Percentiles rank a stretch among this genome's conserved stretches.
Evolutionary conservation across 2,329 filamentous ascomycete species (phyloP).

Genomic region (Magnaporthales sp.): DNA sequence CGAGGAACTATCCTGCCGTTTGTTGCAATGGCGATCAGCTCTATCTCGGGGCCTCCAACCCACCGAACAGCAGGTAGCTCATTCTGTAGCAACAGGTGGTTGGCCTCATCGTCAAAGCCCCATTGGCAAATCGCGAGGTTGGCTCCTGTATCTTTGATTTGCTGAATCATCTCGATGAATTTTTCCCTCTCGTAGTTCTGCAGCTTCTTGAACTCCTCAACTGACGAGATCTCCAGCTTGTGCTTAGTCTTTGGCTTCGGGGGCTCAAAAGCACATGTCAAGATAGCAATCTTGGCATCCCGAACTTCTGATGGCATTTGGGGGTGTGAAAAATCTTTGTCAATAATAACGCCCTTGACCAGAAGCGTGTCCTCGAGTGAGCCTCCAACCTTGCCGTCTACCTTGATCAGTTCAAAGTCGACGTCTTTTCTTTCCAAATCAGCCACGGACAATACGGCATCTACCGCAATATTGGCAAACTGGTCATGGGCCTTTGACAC

Average conservation of each 20-base stretch:
- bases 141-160: conserved; percentile 94
- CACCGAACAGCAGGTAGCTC: conserved; percentile 90
- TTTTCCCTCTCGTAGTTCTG: conserved; percentile 94
- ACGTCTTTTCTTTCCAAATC: conserved; percentile 95
- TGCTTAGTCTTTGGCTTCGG: conserved; percentile 99
- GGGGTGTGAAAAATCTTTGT: conserved; percentile 99
- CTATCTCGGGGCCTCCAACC: conserved; percentile 97
- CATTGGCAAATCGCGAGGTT: conserved; percentile 98
- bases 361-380: conserved; percentile 86
- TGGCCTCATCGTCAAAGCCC: conserved; percentile 98
- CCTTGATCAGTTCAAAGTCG: conserved; percentile 98
- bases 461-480: conserved; percentile 93
- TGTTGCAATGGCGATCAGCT: conserved; percentile 96
- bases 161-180: conserved; percentile 96
- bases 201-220: conserved; percentile 97
- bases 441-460: conserved; percentile 92
- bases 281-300: conserved; percentile 93
- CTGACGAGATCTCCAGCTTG: conserved; percentile 92
- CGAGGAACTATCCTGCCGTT: conserved; percentile 96
- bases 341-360: conserved; percentile 95
- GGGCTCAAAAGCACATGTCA: conserved; percentile 96
- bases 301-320: conserved; percentile 96
- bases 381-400: conserved; percentile 95
- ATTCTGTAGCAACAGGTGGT: conserved; percentile 94
- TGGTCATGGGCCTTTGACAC: conserved; percentile 98